Evolutionary conservation across 306 rosid species (phyloP), one percentile per base, ranked within the genome.

Genomic region (Quercus agrifolia): DNA sequence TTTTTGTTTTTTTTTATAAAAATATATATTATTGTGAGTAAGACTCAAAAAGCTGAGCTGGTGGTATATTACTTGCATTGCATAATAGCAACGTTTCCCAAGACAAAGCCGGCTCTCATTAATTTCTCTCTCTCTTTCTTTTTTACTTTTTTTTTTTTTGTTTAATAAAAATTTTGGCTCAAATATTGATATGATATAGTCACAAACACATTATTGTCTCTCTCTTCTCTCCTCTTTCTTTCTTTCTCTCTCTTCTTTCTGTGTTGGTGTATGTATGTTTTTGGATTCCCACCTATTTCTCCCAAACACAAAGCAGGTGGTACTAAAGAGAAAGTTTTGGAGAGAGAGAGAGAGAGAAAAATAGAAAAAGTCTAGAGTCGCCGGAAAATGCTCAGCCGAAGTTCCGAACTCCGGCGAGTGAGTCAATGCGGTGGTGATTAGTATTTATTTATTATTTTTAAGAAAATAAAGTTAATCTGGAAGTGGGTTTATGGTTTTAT

Each of bases 211-310:
- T 19, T 9, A 5, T 13, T 8, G n/a, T 8, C n/a, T 67, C 52
- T 31, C 72, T 31, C 17, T 9, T 49, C 5, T 19, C 49, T 19
- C 5, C 17, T 13, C 21, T 35, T 19, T 14, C 8, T 23, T 4
- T 49, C 54, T 38, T n/a, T 70, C 25, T 56, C 18, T 56, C 35
- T 46, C 10, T 69, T 87, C 79, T 76, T 31, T 78, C 81, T 83
- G 57, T 73, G 74, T 54, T 88, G 82, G 63, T 79, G 79, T 70
- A 78, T 74, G 80, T 67, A 79, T 18, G 83, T 69, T 76, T 82
- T 84, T 74, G 87, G 90, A 84, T 81, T 87, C 87, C 75, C 85
- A 76, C 85, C 80, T 74, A 80, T 87, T 83, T 70, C 76, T 23
- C 81, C 78, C 76, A 63, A 81, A 69, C 76, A 56, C 90, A 78